Base-by-base conservation (phyloP, 805 yeast genomes). In the Starmerella cellae region DNA sequence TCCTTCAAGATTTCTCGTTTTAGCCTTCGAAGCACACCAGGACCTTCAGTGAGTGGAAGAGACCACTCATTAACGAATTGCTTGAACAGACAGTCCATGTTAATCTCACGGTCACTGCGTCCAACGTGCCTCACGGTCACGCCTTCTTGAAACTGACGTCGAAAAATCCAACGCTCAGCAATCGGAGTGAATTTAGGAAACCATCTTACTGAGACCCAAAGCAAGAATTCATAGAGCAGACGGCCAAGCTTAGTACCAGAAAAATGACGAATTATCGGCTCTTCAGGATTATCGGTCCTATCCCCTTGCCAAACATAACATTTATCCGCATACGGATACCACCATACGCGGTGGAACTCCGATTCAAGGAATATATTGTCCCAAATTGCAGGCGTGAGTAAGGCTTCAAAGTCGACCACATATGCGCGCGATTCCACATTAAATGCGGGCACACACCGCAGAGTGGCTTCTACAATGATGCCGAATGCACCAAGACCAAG, bases 21-120 rank as follows among this genome's bases (percentile, higher is more conserved):
- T 26, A 62, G 48, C 37, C 55, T 45, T 39, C 67, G 62, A 49
- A 87, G 68, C 17, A 80, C 77, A 40, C 75, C 79, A 6, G 78
- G 78, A 4, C 96, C 96, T 49, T 75, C 71, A 20, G 64, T 70
- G 56, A 88, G 64, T 18, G 97, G 97, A 38, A 93, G 74, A n/a
- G 91, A 85, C 97, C 97, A 88, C 64, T 88, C 98, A 58, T 87
- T 77, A 39, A 88, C 97, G 62, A 77, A 87, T 61, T 88, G 98
- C 35, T 85, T 77, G 61, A 84, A 88, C 52, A 88, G 66, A 60
- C 97, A 91, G 65, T 91, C 97, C 94, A 88, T 83, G 60, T 82
- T 84, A 55, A 88, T 74, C 5, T 88, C 95, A 45, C 80, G 82
- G 35, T 82, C 88, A 3, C 94, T 79, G 45, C 74, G 71, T 55